Percentiles rank a stretch among this genome's conserved stretches.
phyloP scores from a whole-genome alignment of 495 filamentous ascomycete species.

The Neurospora sp. region DNA sequence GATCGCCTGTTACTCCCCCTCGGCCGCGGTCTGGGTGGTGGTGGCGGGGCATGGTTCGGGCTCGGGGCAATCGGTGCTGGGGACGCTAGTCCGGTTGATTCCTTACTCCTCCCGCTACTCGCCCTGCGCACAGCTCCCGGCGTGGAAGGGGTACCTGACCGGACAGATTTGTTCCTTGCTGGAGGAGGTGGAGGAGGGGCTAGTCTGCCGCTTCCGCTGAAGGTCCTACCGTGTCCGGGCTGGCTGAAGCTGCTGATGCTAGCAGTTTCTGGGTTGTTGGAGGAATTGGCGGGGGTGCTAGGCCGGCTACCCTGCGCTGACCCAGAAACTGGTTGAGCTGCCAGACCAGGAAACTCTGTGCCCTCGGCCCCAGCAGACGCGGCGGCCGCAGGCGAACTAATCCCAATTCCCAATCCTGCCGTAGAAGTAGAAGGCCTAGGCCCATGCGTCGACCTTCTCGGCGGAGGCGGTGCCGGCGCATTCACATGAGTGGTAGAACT shows the following conservation, averaged over 20 bases:
- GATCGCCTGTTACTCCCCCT: constrained; percentile 39
- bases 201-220: constrained; percentile 14
- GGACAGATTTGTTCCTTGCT: constrained; percentile 27
- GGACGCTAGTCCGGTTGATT: constrained; percentile 7
- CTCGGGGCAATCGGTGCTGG: background rate
- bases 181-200: constrained; percentile 36
- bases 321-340: background rate
- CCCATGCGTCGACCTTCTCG: constrained; percentile 28
- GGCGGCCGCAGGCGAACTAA: constrained; percentile 6
- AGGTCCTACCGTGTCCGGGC: background rate
- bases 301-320: background rate
- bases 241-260: background rate
- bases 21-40: constrained; percentile 50
- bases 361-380: constrained; percentile 3
- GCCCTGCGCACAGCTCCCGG: background rate
- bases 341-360: background rate
- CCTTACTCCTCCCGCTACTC: constrained; percentile 3
- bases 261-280: background rate
- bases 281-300: background rate
- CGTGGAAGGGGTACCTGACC: constrained; percentile 28
- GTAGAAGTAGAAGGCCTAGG: constrained; percentile 15
- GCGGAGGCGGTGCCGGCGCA: constrained; percentile 35
- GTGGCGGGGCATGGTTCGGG: constrained; percentile 36
- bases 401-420: background rate
- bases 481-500: constrained; percentile 5